Evolutionary conservation across 2,329 filamentous ascomycete species (phyloP).

Genomic region (Fusarium redolens): DNA sequence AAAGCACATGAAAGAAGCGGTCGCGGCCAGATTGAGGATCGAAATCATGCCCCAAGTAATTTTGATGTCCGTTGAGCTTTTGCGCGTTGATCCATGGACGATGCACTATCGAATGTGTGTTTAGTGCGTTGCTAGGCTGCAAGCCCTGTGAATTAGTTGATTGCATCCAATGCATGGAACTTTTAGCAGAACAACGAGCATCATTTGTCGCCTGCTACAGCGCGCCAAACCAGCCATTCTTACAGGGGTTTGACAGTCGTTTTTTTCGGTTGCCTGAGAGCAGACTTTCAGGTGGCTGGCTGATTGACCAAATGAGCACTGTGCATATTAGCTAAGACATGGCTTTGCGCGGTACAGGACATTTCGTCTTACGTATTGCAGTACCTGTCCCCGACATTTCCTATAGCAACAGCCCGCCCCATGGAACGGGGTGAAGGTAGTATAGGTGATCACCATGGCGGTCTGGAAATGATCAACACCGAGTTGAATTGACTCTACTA

Average conservation of each 20-base stretch:
- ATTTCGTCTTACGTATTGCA: not conserved
- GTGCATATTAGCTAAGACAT: not conserved
- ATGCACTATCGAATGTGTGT: not conserved
- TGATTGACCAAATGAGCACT: not conserved
- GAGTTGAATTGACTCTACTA: not conserved
- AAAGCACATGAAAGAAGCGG: not conserved
- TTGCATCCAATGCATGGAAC: not conserved
- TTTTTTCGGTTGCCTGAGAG: not conserved
- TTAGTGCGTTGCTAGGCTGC: not conserved
- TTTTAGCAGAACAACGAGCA: not conserved
- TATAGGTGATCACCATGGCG: not conserved
- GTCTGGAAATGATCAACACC: not conserved
- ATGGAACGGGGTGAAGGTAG: not conserved
- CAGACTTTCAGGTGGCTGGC: not conserved
- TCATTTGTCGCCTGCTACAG: not conserved
- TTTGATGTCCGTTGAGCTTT: not conserved
- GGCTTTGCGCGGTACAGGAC: not conserved
- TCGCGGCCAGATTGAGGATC: not conserved
- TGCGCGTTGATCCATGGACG: not conserved
- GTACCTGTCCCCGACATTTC: not conserved
- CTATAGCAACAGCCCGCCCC: not conserved
- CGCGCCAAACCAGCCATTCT: not conserved
- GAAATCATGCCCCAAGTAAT: too few species aligned
- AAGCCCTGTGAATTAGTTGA: not conserved
- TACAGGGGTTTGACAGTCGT: not conserved